phyloP scores from a whole-genome alignment of 2,329 filamentous ascomycete genomes.

The Emmonsiellopsis sp. region DNA sequence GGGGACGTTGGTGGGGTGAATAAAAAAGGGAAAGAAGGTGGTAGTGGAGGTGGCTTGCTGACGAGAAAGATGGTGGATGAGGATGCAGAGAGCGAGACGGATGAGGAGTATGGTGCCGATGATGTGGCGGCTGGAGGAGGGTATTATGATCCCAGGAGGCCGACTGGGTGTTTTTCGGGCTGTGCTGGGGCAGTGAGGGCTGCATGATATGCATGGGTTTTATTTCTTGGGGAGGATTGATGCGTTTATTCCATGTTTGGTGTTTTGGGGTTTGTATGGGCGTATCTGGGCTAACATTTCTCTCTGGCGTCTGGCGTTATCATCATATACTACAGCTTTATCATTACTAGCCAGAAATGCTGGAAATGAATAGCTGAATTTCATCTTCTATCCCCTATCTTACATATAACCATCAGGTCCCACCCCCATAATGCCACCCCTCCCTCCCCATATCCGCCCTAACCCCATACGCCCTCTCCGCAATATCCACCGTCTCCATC shows the following conservation, averaged over 20 bases:
- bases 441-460: background rate
- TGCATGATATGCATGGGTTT: background rate
- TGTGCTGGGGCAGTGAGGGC: slow-evolving; percentile 16
- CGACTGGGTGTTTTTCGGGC: slow-evolving; percentile 39
- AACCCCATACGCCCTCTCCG: slow-evolving; percentile 19
- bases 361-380: too few species aligned
- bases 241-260: too few species aligned
- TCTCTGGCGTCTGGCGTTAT: too few species aligned
- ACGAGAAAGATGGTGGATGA: slow-evolving; percentile 37
- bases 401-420: too few species aligned
- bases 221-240: background rate
- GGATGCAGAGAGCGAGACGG: slow-evolving; percentile 62
- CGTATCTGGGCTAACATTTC: too few species aligned
- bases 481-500: slow-evolving; percentile 41
- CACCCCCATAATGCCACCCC: slow-evolving; percentile 2
- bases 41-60: slow-evolving; percentile 8
- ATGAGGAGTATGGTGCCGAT: slow-evolving; percentile 50
- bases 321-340: too few species aligned
- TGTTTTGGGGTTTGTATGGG: too few species aligned
- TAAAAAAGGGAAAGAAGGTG: slow-evolving; percentile 13
- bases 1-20: slow-evolving; percentile 10
- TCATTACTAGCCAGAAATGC: too few species aligned
- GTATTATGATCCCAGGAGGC: slow-evolving; percentile 45
- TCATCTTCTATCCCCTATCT: too few species aligned
- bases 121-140: slow-evolving; percentile 25